Percentiles rank a stretch among this genome's conserved stretches.
phyloP scores from a whole-genome alignment of 2,329 filamentous ascomycete species.

The Pleurostoma richardsiae region DNA sequence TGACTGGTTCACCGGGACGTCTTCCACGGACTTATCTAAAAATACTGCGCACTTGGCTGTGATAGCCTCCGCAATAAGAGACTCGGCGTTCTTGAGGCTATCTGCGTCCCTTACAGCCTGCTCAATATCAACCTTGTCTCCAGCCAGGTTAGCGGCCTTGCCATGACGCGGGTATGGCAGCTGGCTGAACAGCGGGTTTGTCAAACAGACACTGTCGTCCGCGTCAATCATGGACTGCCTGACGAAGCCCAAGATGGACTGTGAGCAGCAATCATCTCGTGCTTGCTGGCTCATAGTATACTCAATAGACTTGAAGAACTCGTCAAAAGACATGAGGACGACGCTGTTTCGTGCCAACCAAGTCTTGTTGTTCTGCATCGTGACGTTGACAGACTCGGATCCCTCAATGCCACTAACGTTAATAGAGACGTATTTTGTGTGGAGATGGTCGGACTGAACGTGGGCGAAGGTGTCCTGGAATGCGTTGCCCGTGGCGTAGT shows the following conservation, averaged over 20 bases:
- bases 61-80: conserved; percentile 10
- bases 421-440: not conserved
- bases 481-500: conserved; percentile 4
- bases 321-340: conserved; percentile 12
- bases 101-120: conserved; percentile 4
- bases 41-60: conserved; percentile 14
- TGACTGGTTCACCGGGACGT: conserved; percentile 8
- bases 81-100: conserved; percentile 10
- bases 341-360: not conserved
- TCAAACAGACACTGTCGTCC: conserved; percentile 10
- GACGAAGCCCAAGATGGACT: conserved; percentile 13
- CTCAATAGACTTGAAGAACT: conserved; percentile 13
- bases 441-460: not conserved
- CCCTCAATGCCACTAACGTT: not conserved
- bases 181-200: conserved; percentile 12
- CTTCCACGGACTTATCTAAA: conserved; percentile 11
- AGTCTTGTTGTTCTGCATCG: not conserved
- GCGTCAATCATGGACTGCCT: conserved; percentile 12
- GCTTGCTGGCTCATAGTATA: conserved; percentile 14
- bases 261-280: conserved; percentile 9
- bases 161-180: conserved; percentile 5
- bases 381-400: not conserved
- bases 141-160: not conserved
- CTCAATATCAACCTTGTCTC: conserved; percentile 5
- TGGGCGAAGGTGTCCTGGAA: conserved; percentile 1